Evolutionary conservation across 148 eudicot genomes (phyloP).

Genomic region (Amaranthus hypochondriacus): DNA sequence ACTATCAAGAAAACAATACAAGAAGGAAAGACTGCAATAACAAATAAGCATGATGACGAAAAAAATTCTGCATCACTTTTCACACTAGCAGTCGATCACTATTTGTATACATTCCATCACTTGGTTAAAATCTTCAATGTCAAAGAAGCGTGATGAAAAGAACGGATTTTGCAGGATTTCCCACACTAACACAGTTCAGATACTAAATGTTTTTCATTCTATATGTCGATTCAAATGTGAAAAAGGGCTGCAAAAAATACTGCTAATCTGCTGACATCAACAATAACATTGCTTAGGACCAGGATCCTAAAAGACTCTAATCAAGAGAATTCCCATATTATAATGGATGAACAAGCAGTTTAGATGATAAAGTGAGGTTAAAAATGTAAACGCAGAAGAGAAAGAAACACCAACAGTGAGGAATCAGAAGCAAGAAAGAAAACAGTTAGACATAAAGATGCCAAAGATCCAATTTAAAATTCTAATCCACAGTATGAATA

Average conservation of each 20-base stretch:
- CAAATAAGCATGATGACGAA: too few relatives aligned
- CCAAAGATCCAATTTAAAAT: background rate
- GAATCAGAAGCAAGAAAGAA: background rate
- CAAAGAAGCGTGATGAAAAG: background rate
- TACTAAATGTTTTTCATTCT: background rate
- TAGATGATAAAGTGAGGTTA: background rate
- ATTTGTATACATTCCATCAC: too few relatives aligned
- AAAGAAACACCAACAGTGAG: background rate
- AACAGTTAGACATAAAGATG: background rate
- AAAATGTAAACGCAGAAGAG: background rate
- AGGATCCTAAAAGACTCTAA: background rate
- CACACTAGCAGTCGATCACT: too few relatives aligned
- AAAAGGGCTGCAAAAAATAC: too few relatives aligned
- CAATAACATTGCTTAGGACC: background rate
- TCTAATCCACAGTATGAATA: background rate
- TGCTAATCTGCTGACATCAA: too few relatives aligned
- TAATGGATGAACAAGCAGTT: background rate
- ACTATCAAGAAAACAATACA: too few relatives aligned
- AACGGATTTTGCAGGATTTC: too few relatives aligned
- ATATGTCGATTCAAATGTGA: background rate
- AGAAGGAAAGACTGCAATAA: too few relatives aligned
- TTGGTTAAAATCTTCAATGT: background rate
- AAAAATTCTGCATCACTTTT: too few relatives aligned
- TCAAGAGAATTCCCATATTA: background rate
- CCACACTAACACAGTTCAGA: background rate